phyloP scores from a whole-genome alignment of 345 rosid genomes.

The Lumnitzera littorea region DNA sequence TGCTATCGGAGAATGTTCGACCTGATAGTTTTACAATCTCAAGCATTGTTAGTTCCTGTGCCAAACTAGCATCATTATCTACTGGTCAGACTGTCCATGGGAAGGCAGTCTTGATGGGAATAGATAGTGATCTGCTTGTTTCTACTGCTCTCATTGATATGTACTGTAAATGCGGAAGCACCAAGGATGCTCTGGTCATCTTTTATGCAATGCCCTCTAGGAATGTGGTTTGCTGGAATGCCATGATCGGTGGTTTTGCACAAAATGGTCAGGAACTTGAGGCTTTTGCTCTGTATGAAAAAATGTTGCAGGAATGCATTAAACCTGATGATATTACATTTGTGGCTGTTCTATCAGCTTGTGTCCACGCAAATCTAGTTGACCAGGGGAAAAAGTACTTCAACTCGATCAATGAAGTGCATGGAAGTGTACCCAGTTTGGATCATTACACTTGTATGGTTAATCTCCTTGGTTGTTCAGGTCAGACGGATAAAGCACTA shows the following conservation, averaged over 20 bases:
- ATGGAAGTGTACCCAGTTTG: constrained; percentile 28
- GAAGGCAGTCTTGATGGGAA: constrained; percentile 35
- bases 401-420: constrained; percentile 31
- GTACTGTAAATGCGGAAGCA: constrained; percentile 56
- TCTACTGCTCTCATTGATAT: constrained; percentile 46
- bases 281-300: constrained; percentile 40
- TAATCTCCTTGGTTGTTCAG: constrained; percentile 48
- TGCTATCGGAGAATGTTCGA: constrained; percentile 30
- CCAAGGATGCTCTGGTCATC: constrained; percentile 28
- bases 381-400: constrained; percentile 43
- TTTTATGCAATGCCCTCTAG: constrained; percentile 31
- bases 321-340: constrained; percentile 48
- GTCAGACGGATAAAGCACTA: constrained; percentile 32
- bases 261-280: constrained; percentile 46
- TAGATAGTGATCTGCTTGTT: constrained; percentile 38
- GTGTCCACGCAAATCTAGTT: constrained; percentile 42
- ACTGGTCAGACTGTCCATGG: constrained; percentile 48
- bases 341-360: constrained; percentile 51
- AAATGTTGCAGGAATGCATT: constrained; percentile 31
- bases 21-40: constrained; percentile 45
- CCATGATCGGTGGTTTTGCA: constrained; percentile 51
- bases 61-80: constrained; percentile 41
- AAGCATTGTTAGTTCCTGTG: constrained; percentile 43
- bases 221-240: constrained; percentile 51
- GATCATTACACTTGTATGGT: constrained; percentile 52